Percentiles rank a stretch among this genome's conserved stretches.
phyloP scores from a whole-genome alignment of 2,329 filamentous ascomycete species.

The Thermothelomyces thermophilus region DNA sequence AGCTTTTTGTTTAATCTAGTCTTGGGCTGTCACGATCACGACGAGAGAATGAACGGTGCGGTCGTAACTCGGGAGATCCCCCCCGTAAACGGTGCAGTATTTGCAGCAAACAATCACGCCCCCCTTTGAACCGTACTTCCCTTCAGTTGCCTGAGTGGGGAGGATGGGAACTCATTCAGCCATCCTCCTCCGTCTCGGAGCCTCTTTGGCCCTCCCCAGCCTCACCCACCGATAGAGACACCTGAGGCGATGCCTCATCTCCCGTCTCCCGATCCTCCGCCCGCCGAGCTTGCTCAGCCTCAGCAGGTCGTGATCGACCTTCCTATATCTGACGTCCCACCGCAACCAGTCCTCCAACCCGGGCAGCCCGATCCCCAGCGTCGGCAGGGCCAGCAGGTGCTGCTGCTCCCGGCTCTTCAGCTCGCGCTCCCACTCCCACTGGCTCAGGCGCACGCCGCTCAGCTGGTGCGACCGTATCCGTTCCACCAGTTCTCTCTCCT shows the following conservation, averaged over 20 bases:
- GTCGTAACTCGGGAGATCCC: too few species aligned
- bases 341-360: constrained; percentile 42
- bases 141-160: too few species aligned
- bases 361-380: constrained; percentile 42
- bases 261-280: background rate
- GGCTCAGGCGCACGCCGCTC: background rate
- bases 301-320: constrained; percentile 39
- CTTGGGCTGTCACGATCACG: too few species aligned
- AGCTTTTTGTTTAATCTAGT: too few species aligned
- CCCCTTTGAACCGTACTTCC: too few species aligned
- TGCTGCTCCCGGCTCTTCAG: constrained; percentile 20
- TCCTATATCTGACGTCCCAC: constrained; percentile 46
- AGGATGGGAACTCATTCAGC: too few species aligned
- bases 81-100: too few species aligned
- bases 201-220: background rate
- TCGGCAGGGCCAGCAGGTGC: constrained; percentile 47
- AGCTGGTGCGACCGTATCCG: background rate
- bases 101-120: too few species aligned
- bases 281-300: constrained; percentile 9
- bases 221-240: constrained; percentile 2
- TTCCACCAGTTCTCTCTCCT: background rate
- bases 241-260: constrained; percentile 16
- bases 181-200: background rate
- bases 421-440: constrained; percentile 14
- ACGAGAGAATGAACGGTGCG: too few species aligned